Evolutionary conservation across 352 stramenopile species (phyloP).

Genomic region (Phytopythium ostracodes): DNA sequence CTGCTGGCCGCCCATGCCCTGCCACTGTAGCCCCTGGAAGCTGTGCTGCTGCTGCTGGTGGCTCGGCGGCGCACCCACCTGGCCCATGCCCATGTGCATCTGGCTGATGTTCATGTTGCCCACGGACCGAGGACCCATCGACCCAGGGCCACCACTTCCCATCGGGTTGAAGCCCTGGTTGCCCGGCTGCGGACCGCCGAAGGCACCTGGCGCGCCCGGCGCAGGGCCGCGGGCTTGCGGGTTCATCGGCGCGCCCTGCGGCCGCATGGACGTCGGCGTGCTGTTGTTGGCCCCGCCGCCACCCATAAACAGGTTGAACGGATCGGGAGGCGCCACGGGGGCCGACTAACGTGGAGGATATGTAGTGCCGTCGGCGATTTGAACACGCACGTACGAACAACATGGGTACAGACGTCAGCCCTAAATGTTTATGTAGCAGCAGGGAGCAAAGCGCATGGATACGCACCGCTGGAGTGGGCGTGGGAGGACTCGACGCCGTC

Average conservation of each 20-base stretch:
- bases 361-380: not conserved
- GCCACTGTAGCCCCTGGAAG: conserved; percentile 82
- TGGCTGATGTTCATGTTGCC: conserved; percentile 80
- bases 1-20: conserved; percentile 69
- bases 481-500: conserved; percentile 27
- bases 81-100: conserved; percentile 76
- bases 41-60: conserved; percentile 61
- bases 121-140: conserved; percentile 42
- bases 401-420: not conserved
- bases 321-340: conserved; percentile 35
- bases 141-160: conserved; percentile 25
- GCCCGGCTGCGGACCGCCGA: conserved; percentile 9
- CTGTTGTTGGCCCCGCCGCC: conserved; percentile 22
- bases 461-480: conserved; percentile 33
- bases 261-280: conserved; percentile 22
- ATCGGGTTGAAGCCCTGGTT: conserved; percentile 41
- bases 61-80: conserved; percentile 17
- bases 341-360: conserved; percentile 4
- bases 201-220: conserved; percentile 21
- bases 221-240: conserved; percentile 22
- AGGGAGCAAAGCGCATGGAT: not conserved
- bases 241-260: conserved; percentile 24
- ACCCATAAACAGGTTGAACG: conserved; percentile 73
- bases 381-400: conserved; percentile 6
- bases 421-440: not conserved